Evolutionary conservation across 495 filamentous ascomycete species (phyloP), one percentile per base, ranked within the genome.

Genomic region (Niebla homalea): DNA sequence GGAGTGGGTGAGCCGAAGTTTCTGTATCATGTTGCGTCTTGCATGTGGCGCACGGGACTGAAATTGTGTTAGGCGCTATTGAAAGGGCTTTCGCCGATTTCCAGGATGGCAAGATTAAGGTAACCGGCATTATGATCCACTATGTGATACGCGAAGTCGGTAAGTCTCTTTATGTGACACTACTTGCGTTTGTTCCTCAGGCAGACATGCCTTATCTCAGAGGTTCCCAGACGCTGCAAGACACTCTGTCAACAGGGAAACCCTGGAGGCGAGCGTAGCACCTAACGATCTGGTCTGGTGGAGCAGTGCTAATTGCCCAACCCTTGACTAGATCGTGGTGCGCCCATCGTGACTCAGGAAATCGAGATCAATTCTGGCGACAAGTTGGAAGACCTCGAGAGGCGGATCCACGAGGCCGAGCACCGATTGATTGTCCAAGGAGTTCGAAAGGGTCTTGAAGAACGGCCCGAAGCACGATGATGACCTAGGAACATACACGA

Each of bases 111-210:
- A 77, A 75, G 63, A 76, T 89, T 29, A 74, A 83, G 58, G 78
- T 73, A 62, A 94, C 87, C 2, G 89, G 89, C 1, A 80, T 92
- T 19, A 95, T 95, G 89, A 78, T 92, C 4, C 89, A 94, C 65
- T 80, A 87, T 62, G 85, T 94, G 42, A 85, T 94, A 56, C 75
- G 71, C 39, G 80, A 89, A 57, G 87, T 94, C 39, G 89, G 94
- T 26, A 38, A 29, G 29, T 32, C 29, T 32, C 29, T 32, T 32
- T 32, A n/a, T n/a, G 29, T 32, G 10, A 12, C 29, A 2, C 14
- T 32, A 7, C 29, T 32, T 32, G 29, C 8, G 8, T 32, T 5
- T 7, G 5, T 7, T 32, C 29, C 29, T 32, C 7, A 12, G 29
- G 29, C 29, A 32, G 29, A 32, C 29, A 32, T 32, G 29, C 29